phyloP scores from a whole-genome alignment of 1,139 yeast genomes.

The Chernovozyma sophiae-reginae region DNA sequence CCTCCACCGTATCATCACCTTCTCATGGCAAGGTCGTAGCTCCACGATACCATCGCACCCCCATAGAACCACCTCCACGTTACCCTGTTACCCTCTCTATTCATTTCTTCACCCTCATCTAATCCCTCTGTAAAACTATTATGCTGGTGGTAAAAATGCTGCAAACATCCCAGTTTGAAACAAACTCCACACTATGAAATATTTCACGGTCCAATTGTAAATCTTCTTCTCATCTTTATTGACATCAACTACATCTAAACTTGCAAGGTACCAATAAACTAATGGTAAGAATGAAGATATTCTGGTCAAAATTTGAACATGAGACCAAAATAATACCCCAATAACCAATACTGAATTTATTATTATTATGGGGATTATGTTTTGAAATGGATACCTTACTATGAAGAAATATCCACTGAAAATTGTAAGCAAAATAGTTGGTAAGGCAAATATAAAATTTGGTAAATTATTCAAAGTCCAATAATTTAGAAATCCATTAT shows the following conservation, averaged over 20 bases:
- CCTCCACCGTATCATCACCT: too few species aligned
- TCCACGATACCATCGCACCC: too few species aligned
- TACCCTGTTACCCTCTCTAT: too few species aligned
- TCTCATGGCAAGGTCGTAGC: too few species aligned
- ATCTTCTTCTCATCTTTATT: constrained; percentile 9
- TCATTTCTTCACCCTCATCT: neutral
- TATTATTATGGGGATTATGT: constrained; percentile 28
- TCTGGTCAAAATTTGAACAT: constrained; percentile 82
- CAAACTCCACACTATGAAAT: constrained; percentile 51
- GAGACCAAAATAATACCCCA: constrained; percentile 62
- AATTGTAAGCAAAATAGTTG: constrained; percentile 47
- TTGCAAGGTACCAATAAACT: constrained; percentile 66
- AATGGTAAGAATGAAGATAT: constrained; percentile 74
- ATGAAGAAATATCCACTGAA: constrained; percentile 27
- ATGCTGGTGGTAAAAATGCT: constrained; percentile 75
- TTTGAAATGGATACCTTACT: constrained; percentile 33
- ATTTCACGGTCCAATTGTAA: constrained; percentile 27
- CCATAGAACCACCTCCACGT: too few species aligned
- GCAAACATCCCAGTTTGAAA: constrained; percentile 60
- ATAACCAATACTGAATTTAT: constrained; percentile 41
- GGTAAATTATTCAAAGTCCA: constrained; percentile 83
- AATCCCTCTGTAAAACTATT: constrained; percentile 4
- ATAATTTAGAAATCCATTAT: constrained; percentile 71
- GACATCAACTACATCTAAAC: constrained; percentile 17
- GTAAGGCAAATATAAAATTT: constrained; percentile 74